phyloP scores from a whole-genome alignment of 495 filamentous ascomycete species.

The Aspergillus nidulans region DNA sequence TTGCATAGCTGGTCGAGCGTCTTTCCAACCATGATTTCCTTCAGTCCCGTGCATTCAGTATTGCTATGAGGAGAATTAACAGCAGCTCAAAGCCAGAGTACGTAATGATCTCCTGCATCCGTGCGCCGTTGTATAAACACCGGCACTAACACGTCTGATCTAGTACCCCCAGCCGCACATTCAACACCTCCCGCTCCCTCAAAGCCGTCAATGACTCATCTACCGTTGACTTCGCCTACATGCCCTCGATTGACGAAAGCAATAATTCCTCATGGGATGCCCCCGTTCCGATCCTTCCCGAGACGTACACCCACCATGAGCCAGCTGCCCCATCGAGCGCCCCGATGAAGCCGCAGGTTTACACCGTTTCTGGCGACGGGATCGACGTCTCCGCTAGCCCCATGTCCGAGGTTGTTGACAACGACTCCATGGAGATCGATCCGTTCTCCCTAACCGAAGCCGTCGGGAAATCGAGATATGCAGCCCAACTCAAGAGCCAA shows the following conservation, averaged over 20 bases:
- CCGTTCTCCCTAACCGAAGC: constrained; percentile 54
- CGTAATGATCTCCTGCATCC: constrained; percentile 7
- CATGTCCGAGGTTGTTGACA: constrained; percentile 59
- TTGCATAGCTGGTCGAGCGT: constrained; percentile 45
- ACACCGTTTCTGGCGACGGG: constrained; percentile 48
- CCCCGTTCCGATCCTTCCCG: constrained; percentile 53
- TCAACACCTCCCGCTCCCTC: constrained; percentile 55
- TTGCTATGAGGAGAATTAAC: constrained; percentile 46
- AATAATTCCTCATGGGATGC: constrained; percentile 31
- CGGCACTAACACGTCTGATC: constrained; percentile 17
- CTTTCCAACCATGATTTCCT: constrained; percentile 51
- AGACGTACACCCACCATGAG: constrained; percentile 31
- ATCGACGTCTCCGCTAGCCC: constrained; percentile 50
- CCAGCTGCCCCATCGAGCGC: constrained; percentile 21
- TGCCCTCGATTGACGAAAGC: constrained; percentile 49
- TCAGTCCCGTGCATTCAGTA: constrained; percentile 51
- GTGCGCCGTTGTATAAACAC: constrained; percentile 2
- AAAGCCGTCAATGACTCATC: constrained; percentile 55
- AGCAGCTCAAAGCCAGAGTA: constrained; percentile 40
- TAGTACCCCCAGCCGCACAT: constrained; percentile 41
- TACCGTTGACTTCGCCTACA: constrained; percentile 60
- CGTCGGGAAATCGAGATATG: constrained; percentile 40
- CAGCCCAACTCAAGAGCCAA: constrained; percentile 31
- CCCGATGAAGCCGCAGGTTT: constrained; percentile 55
- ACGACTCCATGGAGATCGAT: constrained; percentile 51